phyloP scores from a whole-genome alignment of 768 basidiomycete species.

The Suillus plorans region DNA sequence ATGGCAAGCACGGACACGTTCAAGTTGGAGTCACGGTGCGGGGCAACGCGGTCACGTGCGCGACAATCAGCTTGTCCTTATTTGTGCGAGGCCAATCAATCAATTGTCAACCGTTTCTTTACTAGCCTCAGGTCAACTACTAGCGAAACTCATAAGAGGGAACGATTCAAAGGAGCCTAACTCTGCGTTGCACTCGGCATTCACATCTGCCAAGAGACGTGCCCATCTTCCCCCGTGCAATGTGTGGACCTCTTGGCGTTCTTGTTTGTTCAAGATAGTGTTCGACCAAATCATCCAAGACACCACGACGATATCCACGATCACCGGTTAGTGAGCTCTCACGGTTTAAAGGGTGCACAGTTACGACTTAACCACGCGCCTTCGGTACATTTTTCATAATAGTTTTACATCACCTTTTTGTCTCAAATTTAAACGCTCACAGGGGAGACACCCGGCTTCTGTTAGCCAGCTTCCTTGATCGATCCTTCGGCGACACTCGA shows the following conservation, averaged over 20 bases:
- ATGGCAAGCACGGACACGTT: neutral
- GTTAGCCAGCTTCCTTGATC: neutral
- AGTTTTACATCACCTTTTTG: neutral
- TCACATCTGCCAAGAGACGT: slow-evolving; percentile 19
- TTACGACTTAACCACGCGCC: neutral
- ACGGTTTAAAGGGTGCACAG: no score
- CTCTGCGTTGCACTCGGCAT: slow-evolving; percentile 23
- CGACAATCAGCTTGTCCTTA: neutral
- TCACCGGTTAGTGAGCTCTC: no score
- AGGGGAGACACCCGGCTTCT: neutral
- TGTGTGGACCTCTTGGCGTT: neutral
- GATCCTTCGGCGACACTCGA: neutral
- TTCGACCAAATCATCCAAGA: neutral
- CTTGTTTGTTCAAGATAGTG: neutral
- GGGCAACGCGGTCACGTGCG: neutral
- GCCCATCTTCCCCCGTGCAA: slow-evolving; percentile 5
- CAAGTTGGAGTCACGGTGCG: no score
- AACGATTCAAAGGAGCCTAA: neutral
- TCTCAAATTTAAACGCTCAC: neutral
- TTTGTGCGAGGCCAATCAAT: neutral
- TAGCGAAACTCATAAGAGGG: neutral
- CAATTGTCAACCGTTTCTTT: no score
- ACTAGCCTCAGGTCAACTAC: no score
- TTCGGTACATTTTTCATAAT: neutral
- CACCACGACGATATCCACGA: neutral